Percentiles rank a stretch among this genome's conserved stretches.
phyloP scores from a whole-genome alignment of 139 green algal genomes.

The Spirogloea muscicola region DNA sequence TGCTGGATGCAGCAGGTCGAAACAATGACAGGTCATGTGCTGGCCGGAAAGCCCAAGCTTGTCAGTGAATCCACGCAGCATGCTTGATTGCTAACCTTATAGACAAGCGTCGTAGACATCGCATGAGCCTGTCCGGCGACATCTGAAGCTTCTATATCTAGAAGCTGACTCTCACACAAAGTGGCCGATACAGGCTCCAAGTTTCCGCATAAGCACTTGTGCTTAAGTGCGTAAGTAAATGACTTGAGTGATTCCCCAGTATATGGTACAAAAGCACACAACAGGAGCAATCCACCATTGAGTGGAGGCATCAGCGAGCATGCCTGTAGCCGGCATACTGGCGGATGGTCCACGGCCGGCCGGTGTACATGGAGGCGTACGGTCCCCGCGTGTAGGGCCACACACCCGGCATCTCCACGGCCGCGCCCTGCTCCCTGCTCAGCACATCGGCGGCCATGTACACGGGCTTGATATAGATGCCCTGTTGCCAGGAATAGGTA shows the following conservation, averaged over 20 bases:
- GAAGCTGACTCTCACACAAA: neutral
- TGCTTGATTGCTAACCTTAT: conserved; percentile 11
- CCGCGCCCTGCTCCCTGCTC: neutral
- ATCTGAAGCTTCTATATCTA: too few species aligned
- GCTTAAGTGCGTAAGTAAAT: neutral
- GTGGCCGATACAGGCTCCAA: neutral
- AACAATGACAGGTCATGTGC: too few species aligned
- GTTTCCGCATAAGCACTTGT: neutral
- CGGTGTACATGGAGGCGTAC: conserved; percentile 67
- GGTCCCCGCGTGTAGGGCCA: conserved; percentile 62
- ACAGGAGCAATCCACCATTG: neutral
- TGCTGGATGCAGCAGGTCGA: conserved; percentile 39
- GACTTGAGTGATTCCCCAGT: neutral
- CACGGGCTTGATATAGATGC: conserved; percentile 57
- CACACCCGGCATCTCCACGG: conserved; percentile 55
- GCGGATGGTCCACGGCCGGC: conserved; percentile 66
- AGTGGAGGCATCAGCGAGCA: neutral
- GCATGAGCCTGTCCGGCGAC: too few species aligned
- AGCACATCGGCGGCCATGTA: conserved; percentile 50
- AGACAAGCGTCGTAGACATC: neutral
- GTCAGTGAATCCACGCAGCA: too few species aligned
- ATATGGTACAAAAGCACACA: neutral
- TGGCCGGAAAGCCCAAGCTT: too few species aligned
- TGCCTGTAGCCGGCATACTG: conserved; percentile 71
- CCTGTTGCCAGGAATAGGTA: too few species aligned